These are phyloP conservation scores for Cochlearia excelsa DNA, from an alignment of 345 rosid species.

Conservation along the genomic window DNA sequence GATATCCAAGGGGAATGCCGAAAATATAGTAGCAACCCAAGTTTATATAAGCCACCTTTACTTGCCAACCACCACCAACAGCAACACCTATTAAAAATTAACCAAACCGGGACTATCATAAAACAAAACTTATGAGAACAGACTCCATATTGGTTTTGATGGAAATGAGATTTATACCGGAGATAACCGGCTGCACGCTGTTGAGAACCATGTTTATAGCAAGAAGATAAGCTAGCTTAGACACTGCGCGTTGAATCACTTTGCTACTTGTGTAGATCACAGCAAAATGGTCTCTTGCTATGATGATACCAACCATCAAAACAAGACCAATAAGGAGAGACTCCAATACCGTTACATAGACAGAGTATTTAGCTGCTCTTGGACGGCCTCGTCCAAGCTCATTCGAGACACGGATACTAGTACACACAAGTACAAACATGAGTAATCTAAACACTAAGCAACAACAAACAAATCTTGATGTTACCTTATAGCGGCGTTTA, in stretches of 20 bases:
- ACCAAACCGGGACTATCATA: background rate
- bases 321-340: slow-evolving; percentile 62
- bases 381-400: slow-evolving; percentile 75
- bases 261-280: slow-evolving; percentile 60
- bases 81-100: slow-evolving; percentile 59
- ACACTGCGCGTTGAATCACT: slow-evolving; percentile 46
- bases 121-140: background rate
- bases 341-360: slow-evolving; percentile 48
- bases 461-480: background rate
- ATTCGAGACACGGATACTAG: slow-evolving; percentile 75
- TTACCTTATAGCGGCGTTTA: slow-evolving; percentile 72
- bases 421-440: slow-evolving; percentile 2
- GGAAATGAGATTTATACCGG: slow-evolving; percentile 43
- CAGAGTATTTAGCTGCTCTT: slow-evolving; percentile 74
- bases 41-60: slow-evolving; percentile 72
- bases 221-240: slow-evolving; percentile 63
- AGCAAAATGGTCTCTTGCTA: slow-evolving; percentile 54
- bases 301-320: slow-evolving; percentile 50
- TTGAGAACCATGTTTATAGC: slow-evolving; percentile 82
- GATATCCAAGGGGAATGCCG: slow-evolving; percentile 70
- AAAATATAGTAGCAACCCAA: slow-evolving; percentile 65
- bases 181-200: slow-evolving; percentile 81
- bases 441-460: background rate
- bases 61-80: slow-evolving; percentile 89
- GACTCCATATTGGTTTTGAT: background rate